Base-by-base conservation (phyloP, 495 filamentous ascomycete species). In the Penicillium paradoxum region DNA sequence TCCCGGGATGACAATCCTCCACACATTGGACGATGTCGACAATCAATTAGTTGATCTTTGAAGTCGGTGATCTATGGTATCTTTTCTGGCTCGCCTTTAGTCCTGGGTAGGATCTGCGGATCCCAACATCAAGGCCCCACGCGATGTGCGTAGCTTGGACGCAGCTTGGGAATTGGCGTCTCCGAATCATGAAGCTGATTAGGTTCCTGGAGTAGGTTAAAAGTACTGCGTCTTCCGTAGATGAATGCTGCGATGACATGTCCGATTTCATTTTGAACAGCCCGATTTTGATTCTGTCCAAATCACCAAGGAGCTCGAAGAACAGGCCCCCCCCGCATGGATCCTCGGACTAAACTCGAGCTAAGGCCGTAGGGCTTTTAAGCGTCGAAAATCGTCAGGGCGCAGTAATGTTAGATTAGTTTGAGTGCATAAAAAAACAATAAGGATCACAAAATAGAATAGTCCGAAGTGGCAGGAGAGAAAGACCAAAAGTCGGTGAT, bases 1-100 rank as follows among this genome's bases (percentile, higher is more conserved):
- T 48, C 51, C 4, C 14, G 41, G 13, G 44, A 54, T 5, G 44
- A 54, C n/a, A 13, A 32, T 54, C 11, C 44, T 36, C 18, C 41
- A 4, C 14, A 44, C 37, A 7, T 36, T 54, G 17, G 44, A 54
- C 18, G 24, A 40, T 17, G 25, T 48, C 33, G 45, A 37, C 5
- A 21, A 48, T 48, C 7, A 48, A 6, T 14, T 48, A 15, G 6
- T 48, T 2, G 8, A 25, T 17, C 13, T 48, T 4, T 13, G 37
- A 7, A 38, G 27, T 4, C 33, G 21, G 7, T 18, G 33, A 32
- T 33, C 10, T 22, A 32, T 37, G 13, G n/a, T 14, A 27, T 3
- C 24, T 33, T 34, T 46, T 46, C 17, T 15, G 15, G 6, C 25
- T 44, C 24, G 7, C 24, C 24, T 27, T 27, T 27, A 27, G n/a